These are phyloP conservation scores for Oryza coarctata DNA, from an alignment of 176 grass and related monocot genomes.

Conservation along the genomic window DNA sequence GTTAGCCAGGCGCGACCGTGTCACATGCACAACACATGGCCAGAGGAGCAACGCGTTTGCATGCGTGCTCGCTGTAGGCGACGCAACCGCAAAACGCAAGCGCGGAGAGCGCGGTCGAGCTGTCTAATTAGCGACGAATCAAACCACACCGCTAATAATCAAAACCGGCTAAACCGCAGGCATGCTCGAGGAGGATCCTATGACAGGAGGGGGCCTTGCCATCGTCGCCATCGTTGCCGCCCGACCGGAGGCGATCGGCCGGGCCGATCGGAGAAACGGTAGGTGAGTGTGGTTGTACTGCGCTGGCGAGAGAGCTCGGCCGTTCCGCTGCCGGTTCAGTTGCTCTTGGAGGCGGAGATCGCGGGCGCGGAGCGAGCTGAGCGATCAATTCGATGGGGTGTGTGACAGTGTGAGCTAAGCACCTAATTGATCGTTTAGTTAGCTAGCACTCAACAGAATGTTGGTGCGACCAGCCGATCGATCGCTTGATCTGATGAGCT, in stretches of 20 bases:
- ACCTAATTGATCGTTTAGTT: slow-evolving; percentile 23
- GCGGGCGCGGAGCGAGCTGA: neutral
- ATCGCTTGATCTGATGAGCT: neutral
- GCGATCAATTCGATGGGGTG: neutral
- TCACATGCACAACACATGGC: slow-evolving; percentile 45
- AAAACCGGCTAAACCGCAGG: neutral
- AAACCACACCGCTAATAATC: neutral
- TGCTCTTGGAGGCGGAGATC: neutral
- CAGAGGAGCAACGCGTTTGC: slow-evolving; percentile 11
- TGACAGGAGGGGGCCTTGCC: slow-evolving; percentile 23
- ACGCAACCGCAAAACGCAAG: neutral
- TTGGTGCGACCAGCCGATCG: slow-evolving; percentile 17
- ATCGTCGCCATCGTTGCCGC: neutral
- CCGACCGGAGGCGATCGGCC: neutral
- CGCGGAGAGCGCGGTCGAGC: neutral
- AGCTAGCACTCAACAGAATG: slow-evolving; percentile 38
- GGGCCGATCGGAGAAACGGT: neutral
- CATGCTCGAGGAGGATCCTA: slow-evolving; percentile 6
- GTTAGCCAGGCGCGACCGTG: neutral
- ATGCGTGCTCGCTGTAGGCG: neutral
- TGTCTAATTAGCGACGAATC: neutral
- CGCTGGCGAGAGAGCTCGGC: neutral
- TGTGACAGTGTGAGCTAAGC: neutral
- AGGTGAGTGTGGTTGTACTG: slow-evolving; percentile 18
- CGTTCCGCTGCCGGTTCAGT: neutral